These are phyloP conservation scores for Xylariales sp. DNA, from an alignment of 2,329 filamentous ascomycete genomes.

Conservation along the genomic window DNA sequence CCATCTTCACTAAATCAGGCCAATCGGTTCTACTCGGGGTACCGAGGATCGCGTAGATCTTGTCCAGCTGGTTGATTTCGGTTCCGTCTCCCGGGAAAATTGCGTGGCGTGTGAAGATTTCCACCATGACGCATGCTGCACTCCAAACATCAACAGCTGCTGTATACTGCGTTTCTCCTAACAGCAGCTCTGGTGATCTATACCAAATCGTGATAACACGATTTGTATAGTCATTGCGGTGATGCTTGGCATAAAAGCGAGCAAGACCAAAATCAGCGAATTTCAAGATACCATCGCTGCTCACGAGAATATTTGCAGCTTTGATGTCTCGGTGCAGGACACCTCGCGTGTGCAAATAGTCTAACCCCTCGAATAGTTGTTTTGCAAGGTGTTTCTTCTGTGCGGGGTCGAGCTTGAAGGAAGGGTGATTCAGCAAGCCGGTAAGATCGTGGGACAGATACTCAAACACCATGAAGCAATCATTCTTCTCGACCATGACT, in stretches of 20 bases:
- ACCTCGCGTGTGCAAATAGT: conserved; percentile 89
- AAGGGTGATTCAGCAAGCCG: conserved; percentile 89
- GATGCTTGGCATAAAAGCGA: conserved; percentile 90
- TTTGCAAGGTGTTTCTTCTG: conserved; percentile 92
- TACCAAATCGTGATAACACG: conserved; percentile 99
- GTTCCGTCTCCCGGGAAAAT: conserved; percentile 94
- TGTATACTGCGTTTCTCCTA: conserved; percentile 87
- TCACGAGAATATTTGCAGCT: conserved; percentile 94
- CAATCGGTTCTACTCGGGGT: conserved; percentile 82
- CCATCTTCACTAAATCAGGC: conserved; percentile 88
- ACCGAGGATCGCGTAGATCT: conserved; percentile 89
- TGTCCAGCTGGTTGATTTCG: conserved; percentile 94
- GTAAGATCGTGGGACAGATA: conserved; percentile 96
- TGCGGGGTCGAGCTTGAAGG: conserved; percentile 75
- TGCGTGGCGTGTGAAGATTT: conserved; percentile 90
- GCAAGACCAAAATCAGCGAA: conserved; percentile 94
- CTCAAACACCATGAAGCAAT: conserved; percentile 99
- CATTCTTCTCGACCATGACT: conserved; percentile 97
- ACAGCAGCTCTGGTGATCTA: conserved; percentile 80
- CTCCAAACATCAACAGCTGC: conserved; percentile 95
- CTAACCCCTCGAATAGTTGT: conserved; percentile 89
- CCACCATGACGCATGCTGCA: conserved; percentile 91
- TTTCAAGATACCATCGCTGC: conserved; percentile 83
- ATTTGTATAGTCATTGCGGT: conserved; percentile 94
- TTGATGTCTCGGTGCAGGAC: conserved; percentile 98